phyloP scores from a whole-genome alignment of 208 protist species.

The Trypanosoma lewisi region DNA sequence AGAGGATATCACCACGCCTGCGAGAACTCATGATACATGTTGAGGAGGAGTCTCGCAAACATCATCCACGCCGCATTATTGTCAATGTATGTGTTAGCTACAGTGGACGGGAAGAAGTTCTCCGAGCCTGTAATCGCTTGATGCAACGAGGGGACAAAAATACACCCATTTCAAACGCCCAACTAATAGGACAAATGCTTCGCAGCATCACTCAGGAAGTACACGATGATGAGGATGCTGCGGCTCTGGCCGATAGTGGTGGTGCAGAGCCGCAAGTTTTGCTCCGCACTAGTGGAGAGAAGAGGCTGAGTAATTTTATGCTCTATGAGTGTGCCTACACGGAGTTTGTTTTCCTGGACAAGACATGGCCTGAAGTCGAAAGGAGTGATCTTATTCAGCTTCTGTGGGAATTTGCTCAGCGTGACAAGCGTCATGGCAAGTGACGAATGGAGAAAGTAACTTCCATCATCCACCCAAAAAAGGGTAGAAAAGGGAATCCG shows the following conservation, averaged over 20 bases:
- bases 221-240: conserved; percentile 53
- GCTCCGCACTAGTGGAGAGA: conserved; percentile 83
- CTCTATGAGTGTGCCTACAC: conserved; percentile 87
- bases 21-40: conserved; percentile 61
- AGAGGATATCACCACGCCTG: conserved; percentile 48
- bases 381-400: conserved; percentile 39
- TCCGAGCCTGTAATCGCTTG: conserved; percentile 60
- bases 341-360: conserved; percentile 74
- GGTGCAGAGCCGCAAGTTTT: conserved; percentile 79
- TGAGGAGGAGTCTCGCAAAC: conserved; percentile 54
- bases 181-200: conserved; percentile 75
- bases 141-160: conserved; percentile 9
- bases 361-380: conserved; percentile 80
- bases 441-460: conserved; percentile 5
- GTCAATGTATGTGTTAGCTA: conserved; percentile 91
- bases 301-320: conserved; percentile 86
- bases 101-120: conserved; percentile 73
- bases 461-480: not conserved
- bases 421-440: conserved; percentile 45
- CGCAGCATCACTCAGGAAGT: conserved; percentile 74
- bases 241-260: conserved; percentile 16
- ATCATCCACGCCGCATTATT: conserved; percentile 50
- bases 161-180: conserved; percentile 37
- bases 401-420: conserved; percentile 45
- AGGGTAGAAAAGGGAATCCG: not conserved